Conservation (phyloP, 73 alveolate species). For the Paramecium sonneborni region DNA sequence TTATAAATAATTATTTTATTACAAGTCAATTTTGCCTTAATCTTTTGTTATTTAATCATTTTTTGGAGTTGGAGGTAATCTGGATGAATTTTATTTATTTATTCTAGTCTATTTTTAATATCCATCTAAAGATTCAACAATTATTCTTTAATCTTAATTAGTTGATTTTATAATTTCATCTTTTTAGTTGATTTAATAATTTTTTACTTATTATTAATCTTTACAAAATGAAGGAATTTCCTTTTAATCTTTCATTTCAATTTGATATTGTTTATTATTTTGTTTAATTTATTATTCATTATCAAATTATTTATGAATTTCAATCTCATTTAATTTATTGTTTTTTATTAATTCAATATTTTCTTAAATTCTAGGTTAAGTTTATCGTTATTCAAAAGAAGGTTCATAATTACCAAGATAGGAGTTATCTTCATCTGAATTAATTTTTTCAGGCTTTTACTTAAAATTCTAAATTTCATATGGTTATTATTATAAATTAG, state of each 20-base stretch:
- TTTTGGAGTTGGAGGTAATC: neutral
- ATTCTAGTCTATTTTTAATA: neutral
- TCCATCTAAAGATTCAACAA: neutral
- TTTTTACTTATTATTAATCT: neutral
- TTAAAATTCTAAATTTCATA: too few relatives aligned
- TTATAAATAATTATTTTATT: neutral
- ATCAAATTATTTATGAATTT: too few relatives aligned
- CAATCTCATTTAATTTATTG: too few relatives aligned
- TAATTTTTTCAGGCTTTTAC: too few relatives aligned
- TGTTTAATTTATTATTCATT: too few relatives aligned
- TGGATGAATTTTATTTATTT: neutral
- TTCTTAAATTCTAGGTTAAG: too few relatives aligned
- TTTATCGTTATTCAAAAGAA: too few relatives aligned
- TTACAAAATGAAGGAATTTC: neutral
- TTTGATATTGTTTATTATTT: too few relatives aligned
- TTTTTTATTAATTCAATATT: too few relatives aligned
- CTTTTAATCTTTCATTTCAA: neutral
- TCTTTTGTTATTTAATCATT: neutral
- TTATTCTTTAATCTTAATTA: neutral
- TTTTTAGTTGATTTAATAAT: neutral
- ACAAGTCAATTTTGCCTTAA: neutral
- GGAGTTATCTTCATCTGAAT: too few relatives aligned
- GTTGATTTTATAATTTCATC: neutral
- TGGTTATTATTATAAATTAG: neutral
- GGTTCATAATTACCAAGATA: too few relatives aligned